Base-by-base conservation (phyloP, 2,329 filamentous ascomycete genomes). In the Aspergillus floridensis region DNA sequence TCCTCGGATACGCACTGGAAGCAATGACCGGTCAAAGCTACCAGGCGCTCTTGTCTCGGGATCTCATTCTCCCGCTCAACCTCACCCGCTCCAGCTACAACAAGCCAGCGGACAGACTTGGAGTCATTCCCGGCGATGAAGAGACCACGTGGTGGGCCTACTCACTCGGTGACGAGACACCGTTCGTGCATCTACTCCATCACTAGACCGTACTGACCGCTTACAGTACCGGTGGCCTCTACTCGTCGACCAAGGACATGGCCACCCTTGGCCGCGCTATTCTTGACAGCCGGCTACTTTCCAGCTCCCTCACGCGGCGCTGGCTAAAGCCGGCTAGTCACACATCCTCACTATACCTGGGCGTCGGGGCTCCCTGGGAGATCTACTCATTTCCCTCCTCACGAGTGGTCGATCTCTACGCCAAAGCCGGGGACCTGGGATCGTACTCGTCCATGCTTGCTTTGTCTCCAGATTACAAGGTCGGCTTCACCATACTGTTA, bases 361-460 rank as follows among this genome's bases (percentile, higher is more conserved):
- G 74, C 1, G 69, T 80, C 1, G 76, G 78, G 6, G 74, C 74
- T 29, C 80, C 80, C 1, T 82, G 79, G 79, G 79, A 80, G 14
- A 74, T 81, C 46, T 53, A 62, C 19, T 64, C 63, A 10, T 63
- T 66, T 35, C 38, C 58, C 6, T 22, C 56, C 2, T 59, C 62
- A 12, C 63, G 69, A 2, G 31, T 52, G 3, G 60, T 70, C 6
- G 66, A 70, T 14, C 49, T 70, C 4, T 71, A 70, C 53, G 65
- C 63, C 5, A 72, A 72, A 53, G 48, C 59, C 14, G 70, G 70
- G 3, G 66, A 72, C 12, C 31, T 72, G 3, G 66, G 63, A 0
- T 10, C 54, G 16, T 72, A 72, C 26, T 68, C 66, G 1, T 62
- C 66, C 32, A 59, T 65, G 19, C 31, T 70, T 8, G 68, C 61